A percentile compares a stretch with the other conserved stretches of the same genome.
Evolutionary conservation across 2,329 filamentous ascomycete species (phyloP).

Genomic region (Dothistroma pini): DNA sequence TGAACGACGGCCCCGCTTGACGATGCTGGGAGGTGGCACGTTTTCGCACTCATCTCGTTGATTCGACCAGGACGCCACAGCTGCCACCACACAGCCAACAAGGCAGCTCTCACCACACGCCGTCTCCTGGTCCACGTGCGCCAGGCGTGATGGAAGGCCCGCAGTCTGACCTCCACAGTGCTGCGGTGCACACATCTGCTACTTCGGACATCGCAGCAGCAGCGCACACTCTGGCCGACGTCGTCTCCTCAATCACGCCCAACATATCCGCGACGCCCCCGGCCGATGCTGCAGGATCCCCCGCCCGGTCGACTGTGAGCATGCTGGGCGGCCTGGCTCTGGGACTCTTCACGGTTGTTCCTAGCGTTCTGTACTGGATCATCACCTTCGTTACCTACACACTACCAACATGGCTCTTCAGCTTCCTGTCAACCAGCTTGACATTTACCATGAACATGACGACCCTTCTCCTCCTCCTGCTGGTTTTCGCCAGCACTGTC

Average conservation of each 20-base stretch:
- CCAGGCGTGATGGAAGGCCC: not conserved
- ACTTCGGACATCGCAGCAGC: conserved; percentile 7
- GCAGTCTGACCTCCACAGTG: not conserved
- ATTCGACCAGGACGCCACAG: not conserved
- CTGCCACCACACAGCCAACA: not conserved
- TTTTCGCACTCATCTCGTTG: not conserved
- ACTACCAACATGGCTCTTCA: conserved; percentile 83
- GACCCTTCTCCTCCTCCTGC: conserved; percentile 79
- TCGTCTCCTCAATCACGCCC: conserved; percentile 4
- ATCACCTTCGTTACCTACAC: conserved; percentile 85
- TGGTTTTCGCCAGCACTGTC: conserved; percentile 73
- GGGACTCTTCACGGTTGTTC: conserved; percentile 45
- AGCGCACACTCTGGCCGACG: conserved; percentile 6
- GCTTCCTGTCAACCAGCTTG: conserved; percentile 83
- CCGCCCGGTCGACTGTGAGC: conserved; percentile 24
- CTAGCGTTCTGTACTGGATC: conserved; percentile 67
- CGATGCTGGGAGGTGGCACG: conserved; percentile 1
- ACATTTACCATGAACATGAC: conserved; percentile 99
- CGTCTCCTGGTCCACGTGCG: not conserved
- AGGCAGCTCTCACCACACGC: not conserved
- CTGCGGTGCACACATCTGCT: conserved; percentile 1
- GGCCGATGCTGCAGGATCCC: conserved; percentile 15
- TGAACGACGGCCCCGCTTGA: not conserved
- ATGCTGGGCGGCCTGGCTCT: conserved; percentile 35
- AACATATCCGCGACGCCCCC: conserved; percentile 8